Percentiles rank a stretch among this genome's conserved stretches.
Evolutionary conservation across 495 filamentous ascomycete species (phyloP).

Genomic region (Penicillium taxi): DNA sequence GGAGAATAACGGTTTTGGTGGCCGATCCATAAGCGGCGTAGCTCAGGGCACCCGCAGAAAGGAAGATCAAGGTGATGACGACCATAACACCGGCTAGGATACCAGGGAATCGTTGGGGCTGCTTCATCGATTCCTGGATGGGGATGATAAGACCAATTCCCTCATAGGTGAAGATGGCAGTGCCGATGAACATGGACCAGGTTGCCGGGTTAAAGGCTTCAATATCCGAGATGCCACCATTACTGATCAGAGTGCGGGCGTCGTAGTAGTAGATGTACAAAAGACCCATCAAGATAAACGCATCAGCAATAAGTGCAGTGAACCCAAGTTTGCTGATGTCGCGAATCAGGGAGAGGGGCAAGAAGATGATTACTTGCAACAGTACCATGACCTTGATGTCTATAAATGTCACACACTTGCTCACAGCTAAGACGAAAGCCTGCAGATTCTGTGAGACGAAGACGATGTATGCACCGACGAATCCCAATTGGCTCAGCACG

Average conservation of each 20-base stretch:
- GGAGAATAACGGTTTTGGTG: slow-evolving; percentile 90
- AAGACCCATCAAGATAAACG: slow-evolving; percentile 86
- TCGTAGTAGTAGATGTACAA: slow-evolving; percentile 96
- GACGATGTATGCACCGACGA: slow-evolving; percentile 96
- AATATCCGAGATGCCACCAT: slow-evolving; percentile 77
- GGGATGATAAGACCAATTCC: slow-evolving; percentile 98
- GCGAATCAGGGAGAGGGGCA: slow-evolving; percentile 85
- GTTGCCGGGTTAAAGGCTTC: slow-evolving; percentile 73
- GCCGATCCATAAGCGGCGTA: slow-evolving; percentile 93
- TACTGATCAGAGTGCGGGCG: slow-evolving; percentile 66
- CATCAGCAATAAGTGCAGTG: slow-evolving; percentile 84
- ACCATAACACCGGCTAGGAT: slow-evolving; percentile 88
- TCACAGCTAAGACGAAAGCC: slow-evolving; percentile 80
- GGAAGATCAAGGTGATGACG: slow-evolving; percentile 84
- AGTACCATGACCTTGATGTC: slow-evolving; percentile 83
- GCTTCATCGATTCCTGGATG: slow-evolving; percentile 93
- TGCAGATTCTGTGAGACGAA: slow-evolving; percentile 95
- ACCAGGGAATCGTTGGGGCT: slow-evolving; percentile 76
- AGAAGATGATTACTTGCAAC: slow-evolving; percentile 86
- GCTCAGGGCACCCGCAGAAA: slow-evolving; percentile 82
- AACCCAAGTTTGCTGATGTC: slow-evolving; percentile 92
- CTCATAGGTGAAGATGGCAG: slow-evolving; percentile 97
- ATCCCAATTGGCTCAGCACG: slow-evolving; percentile 89
- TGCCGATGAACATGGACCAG: slow-evolving; percentile 97
- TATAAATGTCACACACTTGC: slow-evolving; percentile 70